Base-by-base conservation (phyloP, 441 rosid species). In the Bocquillonia castaneifolia region DNA sequence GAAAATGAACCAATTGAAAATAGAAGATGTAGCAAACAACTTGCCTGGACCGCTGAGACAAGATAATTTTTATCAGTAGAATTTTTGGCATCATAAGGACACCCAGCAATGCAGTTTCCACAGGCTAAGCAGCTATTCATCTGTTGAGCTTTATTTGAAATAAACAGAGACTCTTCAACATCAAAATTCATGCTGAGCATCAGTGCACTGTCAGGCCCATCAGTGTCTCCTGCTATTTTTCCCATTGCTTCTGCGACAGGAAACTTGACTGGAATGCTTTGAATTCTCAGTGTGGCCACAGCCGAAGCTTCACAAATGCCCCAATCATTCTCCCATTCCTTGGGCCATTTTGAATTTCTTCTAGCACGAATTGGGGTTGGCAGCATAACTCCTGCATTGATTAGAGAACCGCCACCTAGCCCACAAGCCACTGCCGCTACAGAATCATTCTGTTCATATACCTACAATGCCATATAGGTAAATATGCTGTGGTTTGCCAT, bases 81-180 rank as follows among this genome's bases (percentile, higher is more conserved):
- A 58, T 63, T 81, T 68, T 83, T 81, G 73, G 83, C 85, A 56
- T 81, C 73, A 50, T 79, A 81, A 59, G 83, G 81, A 74, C 87
- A 84, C 40, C 85, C 85, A 34, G 84, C 29, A 25, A 84, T 69
- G 68, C 84, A 84, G 67, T 84, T 84, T 61, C 85, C 87, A 74
- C 81, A 79, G 29, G 81, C 87, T 65, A 77, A 57, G 76, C 80
- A 81, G 66, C 62, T 76, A 48, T 70, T 76, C 64, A 31, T 44
- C 52, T 64, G 68, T 28, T 44, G 78, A 63, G 25, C 73, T 67
- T 67, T 69, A 40, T 22, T 3, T 34, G 59, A 57, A 55, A 32
- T 68, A 5, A 75, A 54, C 5, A 73, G 54, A 0, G 64, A 14
- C 15, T 73, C 80, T 54, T 71, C 77, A 62, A 56, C 40, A 59